Evolutionary conservation across 2,329 filamentous ascomycete species (phyloP).

Genomic region (Aspergillus pseudoviridinutans): DNA sequence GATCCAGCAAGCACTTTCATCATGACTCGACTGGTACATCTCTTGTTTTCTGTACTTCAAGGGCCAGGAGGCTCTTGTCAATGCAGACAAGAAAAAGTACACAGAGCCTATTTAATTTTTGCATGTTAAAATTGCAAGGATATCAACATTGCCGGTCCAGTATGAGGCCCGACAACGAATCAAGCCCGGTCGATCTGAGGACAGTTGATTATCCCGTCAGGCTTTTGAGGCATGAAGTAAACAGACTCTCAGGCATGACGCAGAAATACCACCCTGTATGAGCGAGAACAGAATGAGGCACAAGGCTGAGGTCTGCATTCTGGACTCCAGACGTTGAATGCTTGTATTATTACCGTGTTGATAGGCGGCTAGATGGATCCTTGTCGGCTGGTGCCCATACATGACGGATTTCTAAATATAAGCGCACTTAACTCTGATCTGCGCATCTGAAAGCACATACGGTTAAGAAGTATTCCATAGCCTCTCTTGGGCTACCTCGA

Average conservation of each 20-base stretch:
- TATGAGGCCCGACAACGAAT: too few relatives aligned
- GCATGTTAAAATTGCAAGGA: too few relatives aligned
- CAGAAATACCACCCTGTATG: neutral
- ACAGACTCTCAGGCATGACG: neutral
- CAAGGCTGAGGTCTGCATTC: neutral
- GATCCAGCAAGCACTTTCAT: neutral
- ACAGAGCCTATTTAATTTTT: too few relatives aligned
- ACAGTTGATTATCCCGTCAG: neutral
- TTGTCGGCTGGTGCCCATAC: neutral
- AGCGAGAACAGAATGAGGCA: too few relatives aligned
- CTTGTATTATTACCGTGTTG: neutral
- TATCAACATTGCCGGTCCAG: too few relatives aligned
- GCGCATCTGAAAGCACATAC: neutral
- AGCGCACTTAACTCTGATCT: neutral
- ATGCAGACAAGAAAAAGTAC: too few relatives aligned
- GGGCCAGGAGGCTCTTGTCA: too few relatives aligned
- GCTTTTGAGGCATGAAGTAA: neutral
- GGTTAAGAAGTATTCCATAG: neutral
- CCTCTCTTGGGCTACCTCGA: neutral
- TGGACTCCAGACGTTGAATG: neutral
- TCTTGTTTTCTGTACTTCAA: too few relatives aligned
- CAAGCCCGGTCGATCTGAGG: neutral
- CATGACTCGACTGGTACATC: too few relatives aligned
- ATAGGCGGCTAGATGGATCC: neutral
- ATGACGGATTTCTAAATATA: neutral